Evolutionary conservation across 768 basidiomycete species (phyloP), one percentile per base, ranked within the genome.

Genomic region (Astraeus odoratus): DNA sequence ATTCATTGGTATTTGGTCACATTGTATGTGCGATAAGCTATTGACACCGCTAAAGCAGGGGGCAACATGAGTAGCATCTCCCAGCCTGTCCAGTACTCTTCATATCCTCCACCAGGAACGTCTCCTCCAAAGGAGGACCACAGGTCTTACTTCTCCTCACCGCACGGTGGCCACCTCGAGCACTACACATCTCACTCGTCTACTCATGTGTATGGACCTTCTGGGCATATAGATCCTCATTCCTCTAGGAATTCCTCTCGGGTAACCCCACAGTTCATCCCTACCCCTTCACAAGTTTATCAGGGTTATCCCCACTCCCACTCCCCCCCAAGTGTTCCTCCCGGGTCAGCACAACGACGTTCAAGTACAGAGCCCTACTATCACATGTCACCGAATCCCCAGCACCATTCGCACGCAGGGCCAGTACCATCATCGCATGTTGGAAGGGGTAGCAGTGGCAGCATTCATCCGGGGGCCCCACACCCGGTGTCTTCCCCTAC

Each of bases 251-350:
- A 53, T 36, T 0, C 53, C 23, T 53, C 50, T 54, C 47, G 29
- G 23, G 33, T 54, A 2, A 50, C 59, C 19, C 56, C 55, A 3
- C 64, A 65, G 5, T 77, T 76, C 51, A 72, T 76, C 33, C 72
- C 75, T 4, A 76, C 75, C 1, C 75, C 75, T 5, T 72, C 72
- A 3, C 72, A 77, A 40, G 49, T 69, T 5, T 66, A 58, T 46
- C 64, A 64, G 24, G 51, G 57, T 22, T 67, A 69, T 48, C 60
- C 66, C 3, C 60, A 54, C 13, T 52, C 66, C 3, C 60, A 54
- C 13, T 52, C 66, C 40, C 53, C 51, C 3, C 54, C 57, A 3
- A 51, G 53, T 43, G 57, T 58, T 24, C 42, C 63, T 18, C 56
- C 43, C 44, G 64, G 53, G 25, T 54, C 55, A 37, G 5, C 25